Percentiles rank a stretch among this genome's conserved stretches.
Conservation (phyloP, 495 filamentous ascomycete species). For the Penicillium cataractarum region DNA sequence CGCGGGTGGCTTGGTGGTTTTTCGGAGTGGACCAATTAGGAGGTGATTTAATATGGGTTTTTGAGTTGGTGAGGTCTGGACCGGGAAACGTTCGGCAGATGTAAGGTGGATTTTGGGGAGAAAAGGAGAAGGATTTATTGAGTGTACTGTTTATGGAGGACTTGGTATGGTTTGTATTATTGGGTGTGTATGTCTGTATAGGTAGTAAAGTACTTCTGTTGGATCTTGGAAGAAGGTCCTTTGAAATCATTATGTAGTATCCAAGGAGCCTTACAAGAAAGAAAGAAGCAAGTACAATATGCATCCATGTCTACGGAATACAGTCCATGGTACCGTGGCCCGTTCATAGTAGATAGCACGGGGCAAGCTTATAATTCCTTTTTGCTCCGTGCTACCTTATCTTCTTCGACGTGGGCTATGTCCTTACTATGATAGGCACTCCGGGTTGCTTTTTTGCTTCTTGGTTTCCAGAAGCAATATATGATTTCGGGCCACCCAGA, state of each 20-base stretch:
- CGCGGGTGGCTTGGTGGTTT: constrained; percentile 21
- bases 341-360: neutral
- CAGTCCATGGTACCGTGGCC: neutral
- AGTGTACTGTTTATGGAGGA: neutral
- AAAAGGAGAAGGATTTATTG: neutral
- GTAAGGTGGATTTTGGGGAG: constrained; percentile 19
- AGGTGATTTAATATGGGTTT: constrained; percentile 6
- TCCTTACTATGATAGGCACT: neutral
- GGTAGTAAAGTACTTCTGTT: neutral
- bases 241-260: neutral
- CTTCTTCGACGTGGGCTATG: neutral
- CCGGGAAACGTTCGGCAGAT: constrained; percentile 29
- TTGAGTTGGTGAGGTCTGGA: constrained; percentile 23
- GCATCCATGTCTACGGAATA: neutral
- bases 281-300: neutral
- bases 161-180: too few species aligned
- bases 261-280: neutral
- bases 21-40: constrained; percentile 14
- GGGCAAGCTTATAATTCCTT: neutral
- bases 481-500: neutral
- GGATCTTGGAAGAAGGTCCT: neutral
- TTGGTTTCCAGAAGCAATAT: neutral
- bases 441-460: neutral
- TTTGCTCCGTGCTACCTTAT: neutral
- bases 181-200: neutral